Evolutionary conservation across 225 moss, liverwort and hornwort species (phyloP), one percentile per base, ranked within the genome.

Genomic region (Straminergon stramineum): DNA sequence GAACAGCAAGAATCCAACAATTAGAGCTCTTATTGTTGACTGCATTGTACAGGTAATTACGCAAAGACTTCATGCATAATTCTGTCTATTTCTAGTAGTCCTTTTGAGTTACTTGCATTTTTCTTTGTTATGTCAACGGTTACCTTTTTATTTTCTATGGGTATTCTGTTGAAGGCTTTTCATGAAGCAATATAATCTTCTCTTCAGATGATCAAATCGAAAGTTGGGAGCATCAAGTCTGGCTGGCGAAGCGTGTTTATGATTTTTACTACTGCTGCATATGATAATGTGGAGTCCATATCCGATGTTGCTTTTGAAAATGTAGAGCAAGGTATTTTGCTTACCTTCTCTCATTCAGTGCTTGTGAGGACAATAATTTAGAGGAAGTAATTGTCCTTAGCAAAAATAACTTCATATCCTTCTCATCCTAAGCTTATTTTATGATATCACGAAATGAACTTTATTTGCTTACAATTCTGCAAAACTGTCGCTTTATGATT

Each of bases 171-270:
- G 70, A 69, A 84, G 55, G 67, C 43, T 60, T 39, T 62, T 22
- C 35, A 69, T 35, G 52, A 81, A 79, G 48, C 85, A 85, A 87
- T 66, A 41, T 41, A 31, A 83, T 74, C 17, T 81, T 83, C 32
- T 71, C 73, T 86, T 52, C 94, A 98, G 99, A 97, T 99, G 99
- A 97, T 99, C 85, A 97, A 99, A 91, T 99, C 99, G 31, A 99
- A 99, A 90, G 92, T 97, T 90, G 99, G 97, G 85, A 99, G 99
- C 85, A 97, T 99, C 83, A 99, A 97, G 85, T 99, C 99, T 81
- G 99, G 99, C 55, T 99, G 99, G 99, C 96, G 94, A 91, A 99
- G 99, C 83, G 97, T 99, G 64, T 99, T 99, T 73, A 99, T 99
- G 99, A 95, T 97, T n/a, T 97, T 99, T 55, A 97, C 99, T 27